Percentiles rank a stretch among this genome's conserved stretches.
Conservation (phyloP, 2,329 filamentous ascomycete species). For the Zelopaecilomyces penicillatus region DNA sequence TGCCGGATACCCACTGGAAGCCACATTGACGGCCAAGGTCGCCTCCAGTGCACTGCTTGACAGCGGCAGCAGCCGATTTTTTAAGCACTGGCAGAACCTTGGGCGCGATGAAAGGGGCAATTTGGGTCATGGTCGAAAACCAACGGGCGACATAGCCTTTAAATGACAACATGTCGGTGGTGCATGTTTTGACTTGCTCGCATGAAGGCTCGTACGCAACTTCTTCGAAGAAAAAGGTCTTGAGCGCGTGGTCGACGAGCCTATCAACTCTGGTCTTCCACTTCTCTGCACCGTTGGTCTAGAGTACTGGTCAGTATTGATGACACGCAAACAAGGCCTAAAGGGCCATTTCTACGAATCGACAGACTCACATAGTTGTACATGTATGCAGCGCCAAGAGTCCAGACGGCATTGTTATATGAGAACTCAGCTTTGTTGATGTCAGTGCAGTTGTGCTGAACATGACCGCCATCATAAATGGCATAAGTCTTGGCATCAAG, state of each 20-base stretch:
- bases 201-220: conserved; percentile 56
- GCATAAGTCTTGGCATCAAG: conserved; percentile 52
- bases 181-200: conserved; percentile 46
- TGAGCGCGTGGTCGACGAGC: conserved; percentile 27
- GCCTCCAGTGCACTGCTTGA: conserved; percentile 46
- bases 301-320: not conserved
- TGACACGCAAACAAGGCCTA: too few species aligned
- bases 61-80: conserved; percentile 44
- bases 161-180: conserved; percentile 55
- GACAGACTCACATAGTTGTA: conserved; percentile 44
- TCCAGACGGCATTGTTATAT: conserved; percentile 50
- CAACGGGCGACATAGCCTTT: conserved; percentile 53
- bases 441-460: conserved; percentile 43
- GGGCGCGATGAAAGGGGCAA: conserved; percentile 45
- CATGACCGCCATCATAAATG: conserved; percentile 50
- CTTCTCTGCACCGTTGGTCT: conserved; percentile 38
- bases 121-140: conserved; percentile 43
- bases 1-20: conserved; percentile 42
- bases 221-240: conserved; percentile 45
- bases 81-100: conserved; percentile 44
- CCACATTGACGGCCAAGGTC: conserved; percentile 42
- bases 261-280: conserved; percentile 45
- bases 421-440: conserved; percentile 51
- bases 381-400: conserved; percentile 54
- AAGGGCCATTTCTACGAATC: too few species aligned